Conservation (phyloP, 805 yeast species). For the Spathaspora sp. region DNA sequence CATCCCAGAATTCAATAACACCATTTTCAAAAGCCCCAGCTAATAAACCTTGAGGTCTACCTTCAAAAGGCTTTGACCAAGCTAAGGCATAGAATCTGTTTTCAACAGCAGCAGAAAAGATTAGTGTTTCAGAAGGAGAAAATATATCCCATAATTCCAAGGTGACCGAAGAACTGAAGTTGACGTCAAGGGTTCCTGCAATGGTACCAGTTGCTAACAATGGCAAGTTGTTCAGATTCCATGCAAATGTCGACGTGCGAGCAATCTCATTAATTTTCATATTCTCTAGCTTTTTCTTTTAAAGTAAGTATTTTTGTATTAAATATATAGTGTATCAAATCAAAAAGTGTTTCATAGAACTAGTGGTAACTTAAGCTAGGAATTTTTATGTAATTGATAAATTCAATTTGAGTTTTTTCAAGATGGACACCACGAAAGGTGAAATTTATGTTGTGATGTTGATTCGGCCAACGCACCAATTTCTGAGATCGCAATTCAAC, state of each 20-base stretch:
- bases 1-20: constrained; percentile 73
- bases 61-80: constrained; percentile 65
- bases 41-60: constrained; percentile 50
- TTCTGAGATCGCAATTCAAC: neutral
- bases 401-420: neutral
- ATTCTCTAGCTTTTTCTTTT: too few relatives aligned
- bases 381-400: neutral
- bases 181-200: constrained; percentile 93
- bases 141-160: constrained; percentile 78
- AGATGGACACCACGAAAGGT: neutral
- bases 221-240: constrained; percentile 81
- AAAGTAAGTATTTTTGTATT: neutral
- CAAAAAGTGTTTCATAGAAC: neutral
- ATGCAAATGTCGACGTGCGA: constrained; percentile 91
- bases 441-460: neutral
- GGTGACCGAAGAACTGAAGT: constrained; percentile 74
- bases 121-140: constrained; percentile 30
- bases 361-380: neutral
- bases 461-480: constrained; percentile 1
- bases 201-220: constrained; percentile 85
- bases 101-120: constrained; percentile 33
- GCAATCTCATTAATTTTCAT: constrained; percentile 82
- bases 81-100: constrained; percentile 68
- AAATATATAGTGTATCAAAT: neutral
- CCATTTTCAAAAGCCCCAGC: constrained; percentile 93